phyloP scores from a whole-genome alignment of 805 yeast species.

The Torulaspora delbrueckii region DNA sequence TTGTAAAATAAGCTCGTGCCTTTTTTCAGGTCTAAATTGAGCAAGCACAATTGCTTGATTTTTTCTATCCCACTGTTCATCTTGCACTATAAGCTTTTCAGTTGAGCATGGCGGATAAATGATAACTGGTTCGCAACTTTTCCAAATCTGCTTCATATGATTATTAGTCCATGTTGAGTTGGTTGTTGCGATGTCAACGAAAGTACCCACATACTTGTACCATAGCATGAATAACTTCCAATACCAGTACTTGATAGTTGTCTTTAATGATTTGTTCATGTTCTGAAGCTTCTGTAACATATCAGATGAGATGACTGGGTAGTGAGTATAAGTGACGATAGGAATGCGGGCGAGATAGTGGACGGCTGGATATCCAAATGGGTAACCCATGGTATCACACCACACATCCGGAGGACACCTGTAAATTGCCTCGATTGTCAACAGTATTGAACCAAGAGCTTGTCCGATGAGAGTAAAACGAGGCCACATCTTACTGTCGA shows the following conservation, averaged over 20 bases:
- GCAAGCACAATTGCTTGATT: slow-evolving; percentile 50
- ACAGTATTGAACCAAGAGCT: slow-evolving; percentile 68
- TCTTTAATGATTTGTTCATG: slow-evolving; percentile 19
- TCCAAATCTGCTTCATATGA: slow-evolving; percentile 69
- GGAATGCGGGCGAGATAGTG: slow-evolving; percentile 60
- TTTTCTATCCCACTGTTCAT: slow-evolving; percentile 34
- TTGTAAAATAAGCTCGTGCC: slow-evolving; percentile 66
- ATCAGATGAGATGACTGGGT: slow-evolving; percentile 83
- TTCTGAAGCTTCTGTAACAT: slow-evolving; percentile 63
- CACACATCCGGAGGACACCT: slow-evolving; percentile 80
- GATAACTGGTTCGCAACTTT: slow-evolving; percentile 40
- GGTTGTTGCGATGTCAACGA: slow-evolving; percentile 59
- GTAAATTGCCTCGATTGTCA: slow-evolving; percentile 66
- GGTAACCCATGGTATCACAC: slow-evolving; percentile 92
- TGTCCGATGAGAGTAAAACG: slow-evolving; percentile 81
- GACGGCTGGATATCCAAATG: slow-evolving; percentile 74
- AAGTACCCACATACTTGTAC: slow-evolving; percentile 64
- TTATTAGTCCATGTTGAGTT: slow-evolving; percentile 91
- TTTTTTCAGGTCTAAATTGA: slow-evolving; percentile 92
- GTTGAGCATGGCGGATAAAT: slow-evolving; percentile 91
- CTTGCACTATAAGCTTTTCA: slow-evolving; percentile 41
- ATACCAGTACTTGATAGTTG: slow-evolving; percentile 48
- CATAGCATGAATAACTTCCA: slow-evolving; percentile 64
- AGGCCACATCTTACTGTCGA: slow-evolving; percentile 72
- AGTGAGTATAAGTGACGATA: slow-evolving; percentile 84